Base-by-base conservation (phyloP, 139 green algal genomes). In the Chlamydomonas urium region DNA sequence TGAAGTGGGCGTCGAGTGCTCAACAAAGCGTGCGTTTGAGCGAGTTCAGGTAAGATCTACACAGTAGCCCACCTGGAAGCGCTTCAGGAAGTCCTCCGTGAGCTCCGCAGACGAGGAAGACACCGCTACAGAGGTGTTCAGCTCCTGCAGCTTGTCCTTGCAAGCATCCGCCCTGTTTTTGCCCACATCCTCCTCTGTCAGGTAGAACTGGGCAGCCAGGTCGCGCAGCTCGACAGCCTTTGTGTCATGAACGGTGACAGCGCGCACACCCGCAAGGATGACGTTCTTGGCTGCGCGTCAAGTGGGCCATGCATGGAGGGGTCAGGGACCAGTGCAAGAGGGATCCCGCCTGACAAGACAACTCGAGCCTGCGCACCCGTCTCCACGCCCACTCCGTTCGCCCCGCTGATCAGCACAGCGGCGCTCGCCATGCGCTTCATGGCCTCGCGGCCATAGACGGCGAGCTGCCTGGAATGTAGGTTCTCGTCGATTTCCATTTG, bases 211-310 rank as follows among this genome's bases (percentile, higher is more conserved):
- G 0, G 90, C 76, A 23, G 79, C 87, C 42, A 99, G 84, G 73
- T 99, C 90, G 17, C 38, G 36, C 36, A 91, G 19, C 17, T 80
- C 69, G 1, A 90, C 83, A 0, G 61, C 61, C 24, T 56, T 45
- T 17, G 73, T 77, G 75, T 99, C 96, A 31, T 97, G 88, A 1
- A 99, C 53, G 0, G 91, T 95, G 8, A 99, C 83, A 0, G 86
- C 82, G 57, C 93, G 96, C 31, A 99, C 91, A 0, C 96, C 94
- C 2, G 96, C 95, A 23, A 99, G 82, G 28, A 99, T 93, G 21
- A 98, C 87, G 72, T 99, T 99, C 82, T 99, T 99, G 65, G 95
- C 94, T 97, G 87, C 80, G 62, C n/a, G n/a, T n/a, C n/a, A n/a
- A n/a, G n/a, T n/a, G n/a, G n/a, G n/a, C n/a, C n/a, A n/a, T n/a